Evolutionary conservation across 306 rosid genomes (phyloP), one percentile per base, ranked within the genome.

Genomic region (Sphenostylis stenocarpa): DNA sequence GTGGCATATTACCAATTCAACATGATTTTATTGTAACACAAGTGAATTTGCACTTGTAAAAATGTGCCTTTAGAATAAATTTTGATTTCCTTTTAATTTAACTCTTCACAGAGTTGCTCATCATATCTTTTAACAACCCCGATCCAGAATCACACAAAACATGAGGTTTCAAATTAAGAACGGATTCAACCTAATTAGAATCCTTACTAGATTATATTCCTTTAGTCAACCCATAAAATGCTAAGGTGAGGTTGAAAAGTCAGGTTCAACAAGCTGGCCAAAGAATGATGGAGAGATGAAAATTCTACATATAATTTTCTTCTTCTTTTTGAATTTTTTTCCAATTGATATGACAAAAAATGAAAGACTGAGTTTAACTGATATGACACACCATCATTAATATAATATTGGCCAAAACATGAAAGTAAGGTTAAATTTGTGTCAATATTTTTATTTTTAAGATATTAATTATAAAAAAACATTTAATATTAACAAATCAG

Each of bases 321-420:
- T 49, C 38, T 24, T 34, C 29, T 16, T 36, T 68, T 20, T 49
- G 6, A 51, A 75, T 60, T 69, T 49, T 20, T 43, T 24, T 61
- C 65, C 6, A 15, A 43, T 72, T 21, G 80, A 80, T 15, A 57
- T 49, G 79, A 82, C 75, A 82, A 53, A 76, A 76, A 39, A 62
- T 62, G 28, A 29, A 61, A 5, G 31, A 24, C 6, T n/a, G 68
- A 34, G 17, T 72, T 16, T 0, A 12, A 79, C 8, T 29, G 64
- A 77, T 26, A 70, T 14, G 58, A 79, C 67, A 33, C 65, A 36
- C 70, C 39, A 55, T 28, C 31, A 67, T 41, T 43, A 21, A 14
- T 23, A 24, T 5, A 3, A 43, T 43, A 26, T 6, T 21, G 2
- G 36, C 9, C 38, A 57, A 57, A 28, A 57, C 6, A 28, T 26